Percentiles rank a stretch among this genome's conserved stretches.
These are phyloP conservation scores for Amorphotheca resinae DNA, from an alignment of 495 filamentous ascomycete species.

Conservation along the genomic window DNA sequence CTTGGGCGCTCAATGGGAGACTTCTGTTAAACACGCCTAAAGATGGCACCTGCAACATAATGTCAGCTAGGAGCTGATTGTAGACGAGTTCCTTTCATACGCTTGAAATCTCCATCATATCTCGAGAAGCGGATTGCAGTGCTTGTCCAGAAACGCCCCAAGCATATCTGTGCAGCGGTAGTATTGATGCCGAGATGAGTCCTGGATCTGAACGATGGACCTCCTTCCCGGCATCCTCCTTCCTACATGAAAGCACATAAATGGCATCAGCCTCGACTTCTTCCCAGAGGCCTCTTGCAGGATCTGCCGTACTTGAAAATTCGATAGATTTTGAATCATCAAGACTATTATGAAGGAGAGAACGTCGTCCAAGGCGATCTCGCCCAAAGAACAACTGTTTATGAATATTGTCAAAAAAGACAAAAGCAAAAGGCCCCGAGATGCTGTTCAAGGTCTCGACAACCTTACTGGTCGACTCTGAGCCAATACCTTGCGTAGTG, in stretches of 20 bases:
- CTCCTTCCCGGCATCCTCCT: neutral
- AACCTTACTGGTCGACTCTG: constrained; percentile 26
- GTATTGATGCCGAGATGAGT: neutral
- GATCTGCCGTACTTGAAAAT: constrained; percentile 66
- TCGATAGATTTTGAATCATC: constrained; percentile 35
- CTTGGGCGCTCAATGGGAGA: constrained; percentile 9
- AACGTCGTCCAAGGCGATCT: constrained; percentile 78
- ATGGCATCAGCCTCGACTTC: constrained; percentile 80
- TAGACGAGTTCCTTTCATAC: neutral
- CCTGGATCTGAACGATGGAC: neutral
- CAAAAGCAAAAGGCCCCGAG: constrained; percentile 82
- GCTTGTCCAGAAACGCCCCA: constrained; percentile 1
- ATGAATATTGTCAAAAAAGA: constrained; percentile 60
- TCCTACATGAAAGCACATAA: constrained; percentile 47
- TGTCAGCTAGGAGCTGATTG: neutral
- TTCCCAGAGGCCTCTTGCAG: constrained; percentile 41
- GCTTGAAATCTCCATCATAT: neutral
- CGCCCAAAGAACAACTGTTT: constrained; percentile 62
- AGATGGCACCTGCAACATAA: neutral
- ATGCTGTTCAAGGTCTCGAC: constrained; percentile 46
- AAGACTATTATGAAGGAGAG: constrained; percentile 47
- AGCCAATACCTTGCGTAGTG: constrained; percentile 14
- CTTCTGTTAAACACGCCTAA: constrained; percentile 17
- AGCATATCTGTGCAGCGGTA: constrained; percentile 1
- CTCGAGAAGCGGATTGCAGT: neutral